Percentiles rank a stretch among this genome's conserved stretches.
phyloP scores from a whole-genome alignment of 306 rosid genomes.

The Alnus rubra region DNA sequence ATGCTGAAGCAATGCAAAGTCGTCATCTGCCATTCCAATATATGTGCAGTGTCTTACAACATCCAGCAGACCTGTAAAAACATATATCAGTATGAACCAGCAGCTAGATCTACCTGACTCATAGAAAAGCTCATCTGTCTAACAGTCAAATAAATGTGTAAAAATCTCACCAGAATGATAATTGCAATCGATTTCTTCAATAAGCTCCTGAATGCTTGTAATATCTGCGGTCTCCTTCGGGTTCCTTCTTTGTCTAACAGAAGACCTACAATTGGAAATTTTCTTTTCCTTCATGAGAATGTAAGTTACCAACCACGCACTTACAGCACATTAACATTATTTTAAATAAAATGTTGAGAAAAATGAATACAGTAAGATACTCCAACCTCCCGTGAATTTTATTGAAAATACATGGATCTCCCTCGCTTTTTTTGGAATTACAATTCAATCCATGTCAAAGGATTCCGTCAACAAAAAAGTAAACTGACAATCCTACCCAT shows the following conservation, averaged over 20 bases:
- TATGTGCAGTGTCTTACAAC: slow-evolving; percentile 77
- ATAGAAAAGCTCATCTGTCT: slow-evolving; percentile 5
- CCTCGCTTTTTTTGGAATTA: neutral
- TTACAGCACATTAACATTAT: neutral
- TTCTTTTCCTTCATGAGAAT: neutral
- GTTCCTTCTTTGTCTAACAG: slow-evolving; percentile 86
- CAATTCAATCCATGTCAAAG: neutral
- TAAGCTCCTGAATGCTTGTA: slow-evolving; percentile 76
- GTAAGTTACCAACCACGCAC: neutral
- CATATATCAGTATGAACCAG: slow-evolving; percentile 21
- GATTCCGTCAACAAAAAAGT: neutral
- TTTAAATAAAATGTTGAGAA: neutral
- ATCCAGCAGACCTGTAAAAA: slow-evolving; percentile 70
- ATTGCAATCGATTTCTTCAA: slow-evolving; percentile 59
- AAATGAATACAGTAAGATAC: neutral
- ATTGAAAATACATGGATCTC: neutral
- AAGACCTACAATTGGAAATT: slow-evolving; percentile 53
- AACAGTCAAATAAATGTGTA: slow-evolving; percentile 9
- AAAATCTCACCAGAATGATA: slow-evolving; percentile 63
- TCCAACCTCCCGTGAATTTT: neutral
- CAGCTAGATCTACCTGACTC: slow-evolving; percentile 22
- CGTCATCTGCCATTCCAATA: slow-evolving; percentile 95
- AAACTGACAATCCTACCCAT: neutral
- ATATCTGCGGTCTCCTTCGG: slow-evolving; percentile 74
- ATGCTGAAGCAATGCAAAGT: slow-evolving; percentile 86